These are phyloP conservation scores for Ampelocalamus luodianensis DNA, from an alignment of 176 grass and related monocot species.

Conservation along the genomic window DNA sequence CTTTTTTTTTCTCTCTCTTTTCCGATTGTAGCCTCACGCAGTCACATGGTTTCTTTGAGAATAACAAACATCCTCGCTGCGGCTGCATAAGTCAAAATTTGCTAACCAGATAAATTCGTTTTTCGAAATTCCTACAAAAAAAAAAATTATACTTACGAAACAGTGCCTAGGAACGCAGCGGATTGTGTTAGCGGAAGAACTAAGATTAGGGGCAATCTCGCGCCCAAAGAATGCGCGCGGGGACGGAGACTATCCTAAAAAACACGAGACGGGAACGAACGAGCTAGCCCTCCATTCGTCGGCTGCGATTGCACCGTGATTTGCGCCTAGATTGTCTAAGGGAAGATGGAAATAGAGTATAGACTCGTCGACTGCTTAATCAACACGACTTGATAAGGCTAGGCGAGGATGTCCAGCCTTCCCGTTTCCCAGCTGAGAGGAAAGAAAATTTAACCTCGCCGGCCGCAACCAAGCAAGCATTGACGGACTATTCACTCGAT, in stretches of 20 bases:
- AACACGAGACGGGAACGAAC: too few relatives aligned
- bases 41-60: neutral
- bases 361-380: neutral
- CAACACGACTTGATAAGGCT: too few relatives aligned
- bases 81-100: neutral
- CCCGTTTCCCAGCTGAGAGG: neutral
- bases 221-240: too few relatives aligned
- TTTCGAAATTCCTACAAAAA: too few relatives aligned
- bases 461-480: neutral
- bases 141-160: too few relatives aligned
- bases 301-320: neutral
- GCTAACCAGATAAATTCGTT: neutral
- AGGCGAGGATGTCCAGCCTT: neutral
- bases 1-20: too few relatives aligned
- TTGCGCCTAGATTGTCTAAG: neutral
- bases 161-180: too few relatives aligned
- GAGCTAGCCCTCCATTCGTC: too few relatives aligned
- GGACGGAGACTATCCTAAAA: too few relatives aligned
- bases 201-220: too few relatives aligned
- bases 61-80: neutral
- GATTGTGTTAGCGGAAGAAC: too few relatives aligned
- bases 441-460: neutral
- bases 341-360: neutral
- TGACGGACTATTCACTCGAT: neutral
- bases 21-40: neutral